These are phyloP conservation scores for Geotrichum fermentans DNA, from an alignment of 1,139 yeast genomes.

Conservation along the genomic window DNA sequence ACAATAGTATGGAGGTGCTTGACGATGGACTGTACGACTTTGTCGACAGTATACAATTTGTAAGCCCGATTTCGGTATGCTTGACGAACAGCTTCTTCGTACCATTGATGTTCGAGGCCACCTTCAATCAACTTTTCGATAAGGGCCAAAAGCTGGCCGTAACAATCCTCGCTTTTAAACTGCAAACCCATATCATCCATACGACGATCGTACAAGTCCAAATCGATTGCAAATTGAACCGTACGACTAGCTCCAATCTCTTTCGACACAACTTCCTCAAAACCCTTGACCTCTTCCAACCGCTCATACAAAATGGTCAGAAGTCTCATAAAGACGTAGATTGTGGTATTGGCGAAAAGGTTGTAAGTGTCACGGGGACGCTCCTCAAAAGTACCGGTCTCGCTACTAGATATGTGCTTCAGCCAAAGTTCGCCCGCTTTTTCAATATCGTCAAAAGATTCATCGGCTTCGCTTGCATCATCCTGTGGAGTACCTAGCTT, in stretches of 20 bases:
- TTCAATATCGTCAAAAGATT: constrained; percentile 40
- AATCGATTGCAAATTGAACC: constrained; percentile 84
- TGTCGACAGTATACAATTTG: constrained; percentile 87
- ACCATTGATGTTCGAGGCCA: constrained; percentile 89
- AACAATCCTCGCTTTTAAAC: constrained; percentile 67
- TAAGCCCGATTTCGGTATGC: constrained; percentile 92
- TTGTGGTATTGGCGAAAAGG: constrained; percentile 84
- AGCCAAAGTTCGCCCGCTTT: constrained; percentile 69
- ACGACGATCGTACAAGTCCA: constrained; percentile 76
- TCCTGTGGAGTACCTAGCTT: constrained; percentile 19
- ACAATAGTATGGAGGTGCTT: constrained; percentile 81
- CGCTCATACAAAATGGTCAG: constrained; percentile 78
- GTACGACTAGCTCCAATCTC: constrained; percentile 57
- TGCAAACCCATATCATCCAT: constrained; percentile 74
- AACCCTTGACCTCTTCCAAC: constrained; percentile 65
- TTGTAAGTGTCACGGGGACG: constrained; percentile 48
- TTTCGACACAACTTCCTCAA: constrained; percentile 60
- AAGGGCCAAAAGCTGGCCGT: constrained; percentile 66
- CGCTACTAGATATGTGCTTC: constrained; percentile 24
- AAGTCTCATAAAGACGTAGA: constrained; percentile 86
- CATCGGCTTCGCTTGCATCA: constrained; percentile 29
- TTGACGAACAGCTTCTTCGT: constrained; percentile 91
- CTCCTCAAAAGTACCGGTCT: constrained; percentile 19
- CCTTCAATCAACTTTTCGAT: constrained; percentile 81
- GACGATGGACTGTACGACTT: constrained; percentile 82